Evolutionary conservation across 2,329 filamentous ascomycete genomes (phyloP).

Genomic region (Alternaria ethzedia): DNA sequence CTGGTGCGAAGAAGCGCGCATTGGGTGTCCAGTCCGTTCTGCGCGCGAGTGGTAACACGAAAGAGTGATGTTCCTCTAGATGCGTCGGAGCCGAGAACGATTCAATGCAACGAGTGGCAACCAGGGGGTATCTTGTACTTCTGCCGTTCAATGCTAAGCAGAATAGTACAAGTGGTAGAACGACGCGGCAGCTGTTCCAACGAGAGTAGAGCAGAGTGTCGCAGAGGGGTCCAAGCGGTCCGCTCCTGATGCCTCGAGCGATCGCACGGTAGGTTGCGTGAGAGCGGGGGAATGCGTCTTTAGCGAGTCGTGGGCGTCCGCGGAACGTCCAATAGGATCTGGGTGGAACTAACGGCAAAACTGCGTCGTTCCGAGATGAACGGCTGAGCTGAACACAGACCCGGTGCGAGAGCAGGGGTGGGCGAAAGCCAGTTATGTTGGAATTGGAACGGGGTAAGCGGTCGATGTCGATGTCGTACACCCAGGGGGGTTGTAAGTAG

Average conservation of each 20-base stretch:
- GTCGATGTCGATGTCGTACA: conserved; percentile 24
- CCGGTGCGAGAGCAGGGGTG: conserved; percentile 19
- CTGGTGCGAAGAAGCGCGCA: conserved; percentile 27
- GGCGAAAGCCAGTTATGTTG: conserved; percentile 15
- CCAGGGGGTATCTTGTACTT: conserved; percentile 12
- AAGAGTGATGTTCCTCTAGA: conserved; percentile 1
- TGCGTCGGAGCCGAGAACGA: conserved; percentile 5
- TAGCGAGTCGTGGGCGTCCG: conserved; percentile 43
- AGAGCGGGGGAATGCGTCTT: conserved; percentile 42
- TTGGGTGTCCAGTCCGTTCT: conserved; percentile 26
- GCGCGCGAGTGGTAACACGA: conserved; percentile 9
- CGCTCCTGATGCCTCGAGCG: conserved; percentile 36
- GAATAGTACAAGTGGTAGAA: conserved; percentile 15
- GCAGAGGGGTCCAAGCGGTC: conserved; percentile 31
- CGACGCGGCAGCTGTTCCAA: conserved; percentile 10
- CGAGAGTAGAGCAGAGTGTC: conserved; percentile 17
- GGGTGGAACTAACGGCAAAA: conserved; percentile 36
- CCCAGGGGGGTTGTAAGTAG: conserved; percentile 24
- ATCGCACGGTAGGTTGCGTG: conserved; percentile 40
- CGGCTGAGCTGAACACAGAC: conserved; percentile 24
- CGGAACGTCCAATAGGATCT: conserved; percentile 36
- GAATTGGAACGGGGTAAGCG: conserved; percentile 13
- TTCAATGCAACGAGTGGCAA: conserved; percentile 16
- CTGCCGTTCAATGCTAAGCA: conserved; percentile 11
- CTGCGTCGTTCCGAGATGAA: conserved; percentile 27